Base-by-base conservation (phyloP, 495 filamentous ascomycete species). In the Penicillium simplicissimum region DNA sequence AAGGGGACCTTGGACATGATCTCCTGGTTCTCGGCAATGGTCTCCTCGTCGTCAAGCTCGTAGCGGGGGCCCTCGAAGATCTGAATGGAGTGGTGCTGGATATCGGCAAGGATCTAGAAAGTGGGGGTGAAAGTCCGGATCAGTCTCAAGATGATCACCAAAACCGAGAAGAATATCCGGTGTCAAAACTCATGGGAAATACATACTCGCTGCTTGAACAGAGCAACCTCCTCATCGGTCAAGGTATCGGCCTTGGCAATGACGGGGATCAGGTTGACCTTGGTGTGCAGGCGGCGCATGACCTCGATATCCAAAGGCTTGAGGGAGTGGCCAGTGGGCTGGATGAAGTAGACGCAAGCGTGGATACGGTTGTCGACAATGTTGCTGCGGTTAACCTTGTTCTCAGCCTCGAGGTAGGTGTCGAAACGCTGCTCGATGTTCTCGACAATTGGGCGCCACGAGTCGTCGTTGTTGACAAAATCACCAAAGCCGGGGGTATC, bases 1-100 rank as follows among this genome's bases (percentile, higher is more conserved):
- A 98, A 98, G 19, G 95, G 95, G 38, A 98, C 93, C 83, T 98
- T 98, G 67, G 96, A 97, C 93, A 98, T 93, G 76, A 98, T 98
- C 82, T 98, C 95, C 78, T 94, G 92, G 86, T 98, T 98, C 82
- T 98, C 95, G 8, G 95, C 95, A 76, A 98, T 97, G 34, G 95
- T 98, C 82, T 98, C 95, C 74, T 98, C 95, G 64, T 98, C 95
- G 73, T 98, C 95, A 55, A 98, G 88, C 78, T 98, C 95, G 75
- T 98, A 98, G 57, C 93, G 91, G 58, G 95, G 95, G 5, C 96
- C 96, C 77, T 98, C 95, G 71, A 98, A 98, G 80, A 98, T 98
- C 76, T 97, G 92, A 66, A 98, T 96, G 68, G 87, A 87, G 82
- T 98, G 95, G 77, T 95, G 87, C 77, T 93, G 85, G 78, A 98